Evolutionary conservation across 225 moss, liverwort and hornwort genomes (phyloP), one percentile per base, ranked within the genome.

Genomic region (Polytrichum formosum): DNA sequence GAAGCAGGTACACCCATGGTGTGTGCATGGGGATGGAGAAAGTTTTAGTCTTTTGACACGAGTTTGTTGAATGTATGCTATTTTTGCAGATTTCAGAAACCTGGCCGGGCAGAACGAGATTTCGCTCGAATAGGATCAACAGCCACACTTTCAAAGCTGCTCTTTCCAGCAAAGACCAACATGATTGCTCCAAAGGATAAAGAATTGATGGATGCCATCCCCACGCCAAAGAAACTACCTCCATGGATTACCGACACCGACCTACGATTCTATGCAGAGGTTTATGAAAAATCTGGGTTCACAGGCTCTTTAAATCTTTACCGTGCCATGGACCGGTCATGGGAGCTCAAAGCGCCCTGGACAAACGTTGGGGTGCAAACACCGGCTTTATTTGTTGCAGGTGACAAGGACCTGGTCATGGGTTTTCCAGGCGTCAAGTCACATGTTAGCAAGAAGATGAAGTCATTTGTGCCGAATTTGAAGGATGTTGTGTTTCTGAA

Each of bases 261-360:
- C 74, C 75, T 96, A 19, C 56, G 80, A 58, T 77, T 81, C 75
- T 89, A 89, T 68, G 72, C 78, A 5, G 71, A 83, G 66, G 76
- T 82, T 55, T 88, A 84, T 35, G 79, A 89, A 77, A 86, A 67
- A 67, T 86, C 87, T 21, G 91, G 91, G 63, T 90, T 90, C 72
- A 92, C 90, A 1, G 91, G 91, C 5, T 76, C 84, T 2, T 73
- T 96, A 4, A 96, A 90, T 72, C 79, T 82, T 10, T 96, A 90
- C 80, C 82, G 91, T 13, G 80, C 82, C 75, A 75, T 91, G 21
- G 88, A 96, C 73, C 88, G 71, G 66, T 66, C 82, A 20, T 37
- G 81, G 80, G 80, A 89, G 77, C 86, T 93, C 6, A 85, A 86
- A 79, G 93, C 91, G 7, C 85, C 93, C 0, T 93, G 87, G 83